These are phyloP conservation scores for Cucumis melo DNA, from an alignment of 306 rosid species.

Conservation along the genomic window DNA sequence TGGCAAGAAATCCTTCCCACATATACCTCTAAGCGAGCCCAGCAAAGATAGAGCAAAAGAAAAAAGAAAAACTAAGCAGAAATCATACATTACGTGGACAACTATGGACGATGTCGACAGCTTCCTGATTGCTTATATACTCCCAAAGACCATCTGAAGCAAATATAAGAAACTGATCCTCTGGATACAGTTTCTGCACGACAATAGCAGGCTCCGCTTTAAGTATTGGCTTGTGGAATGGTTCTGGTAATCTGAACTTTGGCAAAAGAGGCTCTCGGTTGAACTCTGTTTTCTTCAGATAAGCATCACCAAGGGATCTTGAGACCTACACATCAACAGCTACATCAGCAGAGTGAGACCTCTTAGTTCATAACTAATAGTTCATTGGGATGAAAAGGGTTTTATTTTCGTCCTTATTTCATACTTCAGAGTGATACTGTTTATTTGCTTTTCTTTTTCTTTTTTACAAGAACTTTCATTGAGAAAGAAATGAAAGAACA, in stretches of 20 bases:
- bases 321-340: constrained; percentile 54
- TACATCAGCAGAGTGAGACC: not conserved
- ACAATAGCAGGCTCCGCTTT: constrained; percentile 67
- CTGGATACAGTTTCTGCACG: constrained; percentile 47
- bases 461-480: no score
- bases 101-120: constrained; percentile 67
- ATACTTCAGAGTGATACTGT: no score
- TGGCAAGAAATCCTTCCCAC: not conserved
- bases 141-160: constrained; percentile 99
- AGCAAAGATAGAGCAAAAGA: not conserved
- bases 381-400: not conserved
- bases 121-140: constrained; percentile 79
- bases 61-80: constrained; percentile 1
- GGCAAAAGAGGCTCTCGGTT: constrained; percentile 62
- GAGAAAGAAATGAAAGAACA: no score
- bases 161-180: constrained; percentile 76
- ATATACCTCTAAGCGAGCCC: not conserved
- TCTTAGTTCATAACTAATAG: not conserved
- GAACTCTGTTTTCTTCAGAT: constrained; percentile 70
- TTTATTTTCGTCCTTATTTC: no score
- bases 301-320: constrained; percentile 96
- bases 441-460: no score
- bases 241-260: constrained; percentile 63
- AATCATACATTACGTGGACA: constrained; percentile 63
- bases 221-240: constrained; percentile 72